phyloP scores from a whole-genome alignment of 768 basidiomycete species.

The Leccinum truebloodii region DNA sequence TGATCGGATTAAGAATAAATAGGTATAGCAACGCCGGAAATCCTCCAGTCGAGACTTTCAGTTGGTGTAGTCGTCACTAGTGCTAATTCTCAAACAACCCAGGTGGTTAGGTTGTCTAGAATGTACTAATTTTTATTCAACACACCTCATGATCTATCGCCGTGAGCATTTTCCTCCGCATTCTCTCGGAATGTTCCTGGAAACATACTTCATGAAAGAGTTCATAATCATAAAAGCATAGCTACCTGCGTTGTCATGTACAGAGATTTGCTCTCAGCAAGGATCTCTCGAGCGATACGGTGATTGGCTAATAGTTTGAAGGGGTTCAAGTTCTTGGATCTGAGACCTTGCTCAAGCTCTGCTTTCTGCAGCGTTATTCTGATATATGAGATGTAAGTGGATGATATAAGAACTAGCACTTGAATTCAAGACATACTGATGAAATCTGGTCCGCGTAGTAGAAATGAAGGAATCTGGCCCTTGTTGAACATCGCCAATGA shows the following conservation, averaged over 20 bases:
- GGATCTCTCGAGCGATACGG: constrained; percentile 8
- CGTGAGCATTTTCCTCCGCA: neutral
- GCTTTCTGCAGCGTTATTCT: too few relatives aligned
- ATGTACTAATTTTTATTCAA: too few relatives aligned
- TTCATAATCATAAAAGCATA: neutral
- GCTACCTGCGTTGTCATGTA: constrained; percentile 8
- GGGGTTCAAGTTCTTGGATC: constrained; percentile 8
- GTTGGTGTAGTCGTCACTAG: too few relatives aligned
- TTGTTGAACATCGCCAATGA: neutral
- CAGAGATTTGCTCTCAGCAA: constrained; percentile 4
- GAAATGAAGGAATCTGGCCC: neutral
- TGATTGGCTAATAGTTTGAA: constrained; percentile 1
- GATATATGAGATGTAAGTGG: too few relatives aligned
- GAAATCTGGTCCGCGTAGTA: constrained; percentile 1
- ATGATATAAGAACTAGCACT: too few relatives aligned
- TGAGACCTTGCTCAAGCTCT: constrained; percentile 4
- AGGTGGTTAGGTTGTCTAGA: too few relatives aligned
- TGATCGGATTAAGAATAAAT: too few relatives aligned
- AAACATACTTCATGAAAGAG: neutral
- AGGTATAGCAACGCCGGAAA: too few relatives aligned
- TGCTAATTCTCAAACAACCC: too few relatives aligned
- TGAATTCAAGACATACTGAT: constrained; percentile 1
- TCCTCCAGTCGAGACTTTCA: neutral
- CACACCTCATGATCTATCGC: too few relatives aligned
- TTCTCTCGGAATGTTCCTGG: constrained; percentile 11